Conservation (phyloP, 2,329 filamentous ascomycete genomes). For the Sphaerulina vaccinii region DNA sequence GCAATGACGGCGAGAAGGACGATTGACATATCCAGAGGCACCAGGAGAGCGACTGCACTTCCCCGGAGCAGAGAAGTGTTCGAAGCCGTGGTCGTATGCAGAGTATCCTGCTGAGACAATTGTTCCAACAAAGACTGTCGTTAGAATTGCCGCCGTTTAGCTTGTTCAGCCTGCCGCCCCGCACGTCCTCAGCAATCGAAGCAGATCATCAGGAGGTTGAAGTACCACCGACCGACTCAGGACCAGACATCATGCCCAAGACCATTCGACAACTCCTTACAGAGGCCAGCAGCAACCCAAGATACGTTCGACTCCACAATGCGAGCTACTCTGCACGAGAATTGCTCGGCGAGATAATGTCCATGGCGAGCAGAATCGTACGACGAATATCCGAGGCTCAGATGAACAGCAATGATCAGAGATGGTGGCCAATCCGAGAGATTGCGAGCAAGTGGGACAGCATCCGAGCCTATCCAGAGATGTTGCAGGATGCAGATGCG, state of each 20-base stretch:
- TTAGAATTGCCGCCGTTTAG: neutral
- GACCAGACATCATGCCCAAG: conserved; percentile 11
- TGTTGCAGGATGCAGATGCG: conserved; percentile 20
- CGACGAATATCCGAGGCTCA: conserved; percentile 17
- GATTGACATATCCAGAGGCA: neutral
- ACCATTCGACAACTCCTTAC: conserved; percentile 20
- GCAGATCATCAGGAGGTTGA: neutral
- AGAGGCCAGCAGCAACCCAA: conserved; percentile 13
- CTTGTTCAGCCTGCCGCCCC: neutral
- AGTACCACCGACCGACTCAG: neutral
- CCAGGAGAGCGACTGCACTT: neutral
- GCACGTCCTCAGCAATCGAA: neutral
- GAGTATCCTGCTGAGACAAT: conserved; percentile 5
- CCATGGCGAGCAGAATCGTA: conserved; percentile 18
- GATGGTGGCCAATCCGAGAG: conserved; percentile 20
- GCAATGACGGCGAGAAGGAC: neutral
- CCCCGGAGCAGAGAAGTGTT: neutral
- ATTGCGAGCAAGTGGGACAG: conserved; percentile 25
- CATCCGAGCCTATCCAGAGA: conserved; percentile 23
- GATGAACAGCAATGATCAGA: conserved; percentile 15
- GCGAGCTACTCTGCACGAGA: conserved; percentile 17
- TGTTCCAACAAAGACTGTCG: conserved; percentile 7
- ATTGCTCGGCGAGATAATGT: conserved; percentile 20
- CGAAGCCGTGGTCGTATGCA: conserved; percentile 3
- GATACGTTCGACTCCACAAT: conserved; percentile 22